phyloP scores from a whole-genome alignment of 202 grass and related monocot species.

The Eragrostis tef region DNA sequence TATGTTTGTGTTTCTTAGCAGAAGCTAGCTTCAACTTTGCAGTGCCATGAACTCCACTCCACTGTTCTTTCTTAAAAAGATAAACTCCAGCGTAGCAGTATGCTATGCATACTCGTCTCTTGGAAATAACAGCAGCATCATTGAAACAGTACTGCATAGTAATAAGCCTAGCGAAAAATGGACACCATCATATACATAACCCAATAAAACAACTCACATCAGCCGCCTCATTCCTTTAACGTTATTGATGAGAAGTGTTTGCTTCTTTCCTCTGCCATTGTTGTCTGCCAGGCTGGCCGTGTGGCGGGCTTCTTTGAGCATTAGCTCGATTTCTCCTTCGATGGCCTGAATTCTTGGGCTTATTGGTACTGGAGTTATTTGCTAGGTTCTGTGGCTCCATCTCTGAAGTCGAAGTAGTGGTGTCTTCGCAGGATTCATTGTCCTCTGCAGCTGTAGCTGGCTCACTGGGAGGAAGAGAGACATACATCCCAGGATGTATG shows the following conservation, averaged over 20 bases:
- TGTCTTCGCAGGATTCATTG: conserved; percentile 35
- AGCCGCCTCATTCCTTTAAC: neutral
- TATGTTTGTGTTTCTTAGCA: neutral
- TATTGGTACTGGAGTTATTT: conserved; percentile 48
- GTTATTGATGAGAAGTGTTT: conserved; percentile 42
- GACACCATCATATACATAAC: neutral
- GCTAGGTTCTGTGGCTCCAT: conserved; percentile 31
- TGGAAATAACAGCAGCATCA: neutral
- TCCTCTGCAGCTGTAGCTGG: conserved; percentile 34
- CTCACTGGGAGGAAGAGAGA: conserved; percentile 47
- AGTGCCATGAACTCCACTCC: neutral
- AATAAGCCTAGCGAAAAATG: neutral
- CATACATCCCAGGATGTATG: conserved; percentile 84
- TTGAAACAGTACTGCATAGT: neutral
- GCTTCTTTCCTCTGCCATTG: conserved; percentile 73
- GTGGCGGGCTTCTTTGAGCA: conserved; percentile 51
- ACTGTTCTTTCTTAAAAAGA: neutral
- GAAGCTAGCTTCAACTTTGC: neutral
- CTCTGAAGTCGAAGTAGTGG: conserved; percentile 32
- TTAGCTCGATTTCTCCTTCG: conserved; percentile 57
- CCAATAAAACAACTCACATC: neutral
- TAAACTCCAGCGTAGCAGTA: neutral
- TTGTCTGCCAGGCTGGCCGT: conserved; percentile 46
- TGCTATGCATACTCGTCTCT: neutral
- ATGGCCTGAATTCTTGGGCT: conserved; percentile 52